Evolutionary conservation across 2,329 filamentous ascomycete species (phyloP).

Genomic region (Stachybotrys echinatus): DNA sequence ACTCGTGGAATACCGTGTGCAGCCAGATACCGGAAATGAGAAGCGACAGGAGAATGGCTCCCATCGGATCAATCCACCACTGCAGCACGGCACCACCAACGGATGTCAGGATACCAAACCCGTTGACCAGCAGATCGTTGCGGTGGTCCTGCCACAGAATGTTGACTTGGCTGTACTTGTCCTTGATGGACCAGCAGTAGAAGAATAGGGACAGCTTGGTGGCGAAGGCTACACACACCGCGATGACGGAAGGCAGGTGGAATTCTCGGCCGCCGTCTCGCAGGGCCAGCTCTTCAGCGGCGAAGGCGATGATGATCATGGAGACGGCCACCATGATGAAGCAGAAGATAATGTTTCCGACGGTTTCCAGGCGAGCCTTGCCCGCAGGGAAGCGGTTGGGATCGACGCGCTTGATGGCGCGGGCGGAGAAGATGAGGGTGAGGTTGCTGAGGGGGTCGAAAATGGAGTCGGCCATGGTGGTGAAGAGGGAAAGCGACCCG

Average conservation of each 20-base stretch:
- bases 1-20: constrained; percentile 80
- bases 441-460: constrained; percentile 91
- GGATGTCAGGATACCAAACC: constrained; percentile 84
- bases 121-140: constrained; percentile 96
- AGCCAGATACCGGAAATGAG: constrained; percentile 79
- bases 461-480: constrained; percentile 91
- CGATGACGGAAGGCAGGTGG: constrained; percentile 77
- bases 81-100: constrained; percentile 82
- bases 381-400: constrained; percentile 82
- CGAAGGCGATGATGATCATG: constrained; percentile 87
- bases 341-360: constrained; percentile 93
- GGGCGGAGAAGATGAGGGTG: constrained; percentile 79
- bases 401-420: constrained; percentile 84
- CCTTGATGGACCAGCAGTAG: constrained; percentile 87
- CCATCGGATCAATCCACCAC: constrained; percentile 95
- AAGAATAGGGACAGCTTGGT: constrained; percentile 82
- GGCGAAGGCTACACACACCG: constrained; percentile 74
- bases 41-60: constrained; percentile 76
- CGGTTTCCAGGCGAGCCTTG: constrained; percentile 90
- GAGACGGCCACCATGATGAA: constrained; percentile 94
- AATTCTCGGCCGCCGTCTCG: constrained; percentile 58
- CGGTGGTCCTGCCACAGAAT: constrained; percentile 97
- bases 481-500: constrained; percentile 90
- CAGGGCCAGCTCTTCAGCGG: constrained; percentile 62
- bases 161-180: constrained; percentile 85